Evolutionary conservation across 306 rosid genomes (phyloP).

Genomic region (Rosa lucieae): DNA sequence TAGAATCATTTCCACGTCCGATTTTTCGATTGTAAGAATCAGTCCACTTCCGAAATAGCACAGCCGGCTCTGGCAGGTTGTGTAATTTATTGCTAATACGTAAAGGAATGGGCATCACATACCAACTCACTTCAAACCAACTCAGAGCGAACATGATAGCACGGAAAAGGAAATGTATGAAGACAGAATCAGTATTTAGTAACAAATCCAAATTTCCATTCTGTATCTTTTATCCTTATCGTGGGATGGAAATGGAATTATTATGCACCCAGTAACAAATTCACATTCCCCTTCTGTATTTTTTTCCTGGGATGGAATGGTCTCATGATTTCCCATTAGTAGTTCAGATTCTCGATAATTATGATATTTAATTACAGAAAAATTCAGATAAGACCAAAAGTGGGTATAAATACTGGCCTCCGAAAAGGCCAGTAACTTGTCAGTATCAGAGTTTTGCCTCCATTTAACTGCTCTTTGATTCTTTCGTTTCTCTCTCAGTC

Average conservation of each 20-base stretch:
- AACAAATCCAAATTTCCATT: neutral
- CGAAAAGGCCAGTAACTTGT: neutral
- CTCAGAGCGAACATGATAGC: neutral
- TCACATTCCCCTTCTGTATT: neutral
- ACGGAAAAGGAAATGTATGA: neutral
- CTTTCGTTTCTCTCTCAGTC: neutral
- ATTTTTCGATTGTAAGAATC: neutral
- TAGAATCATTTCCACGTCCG: neutral
- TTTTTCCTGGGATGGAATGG: neutral
- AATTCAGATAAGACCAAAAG: neutral
- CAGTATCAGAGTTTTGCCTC: neutral
- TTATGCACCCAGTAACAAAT: neutral
- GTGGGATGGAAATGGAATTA: neutral
- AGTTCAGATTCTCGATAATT: neutral
- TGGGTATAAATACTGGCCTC: neutral
- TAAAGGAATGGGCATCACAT: neutral
- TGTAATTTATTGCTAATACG: neutral
- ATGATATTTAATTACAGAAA: neutral
- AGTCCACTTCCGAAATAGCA: neutral
- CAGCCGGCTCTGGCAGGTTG: conserved; percentile 3
- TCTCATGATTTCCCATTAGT: neutral
- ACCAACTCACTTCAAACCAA: neutral
- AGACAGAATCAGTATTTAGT: neutral
- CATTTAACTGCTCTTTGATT: neutral
- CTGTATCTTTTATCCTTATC: neutral